Evolutionary conservation across 306 rosid species (phyloP), one percentile per base, ranked within the genome.

Genomic region (Pachyrhizus erosus): DNA sequence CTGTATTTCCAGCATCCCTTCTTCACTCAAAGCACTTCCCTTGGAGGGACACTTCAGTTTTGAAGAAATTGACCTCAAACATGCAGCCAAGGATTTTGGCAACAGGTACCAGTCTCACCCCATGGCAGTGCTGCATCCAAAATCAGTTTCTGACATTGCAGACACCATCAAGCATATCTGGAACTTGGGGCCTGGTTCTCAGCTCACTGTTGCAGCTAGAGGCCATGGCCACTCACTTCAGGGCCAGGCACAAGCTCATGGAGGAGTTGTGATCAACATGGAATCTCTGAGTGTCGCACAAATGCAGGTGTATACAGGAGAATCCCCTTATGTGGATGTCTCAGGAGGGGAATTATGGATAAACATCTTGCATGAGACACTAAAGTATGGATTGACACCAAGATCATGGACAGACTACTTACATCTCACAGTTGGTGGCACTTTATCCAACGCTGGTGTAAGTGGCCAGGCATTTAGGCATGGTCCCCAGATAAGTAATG

Each of bases 401-500:
- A 96, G 90, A 86, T 90, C 98, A 78, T 96, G 99, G 99, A 96
- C 99, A 70, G 99, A 96, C 64, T 96, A 96, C 86, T 80, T 96
- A 3, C 97, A 93, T 82, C 92, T 96, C 11, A 96, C 99, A 11
- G 96, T 96, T 80, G 99, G 99, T 18, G 99, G 99, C 45, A 96
- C 99, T 64, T 90, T 96, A 40, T 93, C 99, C 55, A 96, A 96
- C 27, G 99, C 97, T 37, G 99, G 99, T 75, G 84, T 96, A 79
- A 96, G 99, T 60, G 99, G 99, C 12, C 99, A 96, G 80, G 98
- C 99, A 75, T 96, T 96, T 77, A 84, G 89, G 67, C 97, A 96
- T 84, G 99, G 99, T 76, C 99, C 99, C 46, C 98, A 96, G 92
- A 96, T 92, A 86, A 96, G 99, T 84, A 96, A 96, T 84, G 98